Conservation (phyloP, 768 basidiomycete genomes). For the Polyporus arcularius region DNA sequence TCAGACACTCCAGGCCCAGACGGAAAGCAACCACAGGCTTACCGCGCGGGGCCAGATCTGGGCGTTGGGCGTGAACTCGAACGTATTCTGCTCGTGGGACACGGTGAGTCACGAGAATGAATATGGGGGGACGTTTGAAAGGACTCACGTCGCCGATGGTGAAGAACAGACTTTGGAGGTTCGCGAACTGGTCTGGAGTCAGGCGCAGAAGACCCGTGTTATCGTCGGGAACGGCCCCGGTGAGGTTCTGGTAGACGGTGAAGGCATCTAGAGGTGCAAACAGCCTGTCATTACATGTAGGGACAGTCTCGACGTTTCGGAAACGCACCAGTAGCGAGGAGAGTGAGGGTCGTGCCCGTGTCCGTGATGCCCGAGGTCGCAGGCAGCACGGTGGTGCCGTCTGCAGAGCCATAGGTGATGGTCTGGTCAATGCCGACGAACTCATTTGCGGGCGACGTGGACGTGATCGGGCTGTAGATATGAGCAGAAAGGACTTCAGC, state of each 20-base stretch:
- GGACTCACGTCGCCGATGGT: slow-evolving; percentile 17
- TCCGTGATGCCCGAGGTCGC: slow-evolving; percentile 30
- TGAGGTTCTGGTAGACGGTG: slow-evolving; percentile 24
- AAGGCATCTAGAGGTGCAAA: slow-evolving; percentile 23
- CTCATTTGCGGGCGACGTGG: slow-evolving; percentile 31
- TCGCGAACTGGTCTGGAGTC: slow-evolving; percentile 23
- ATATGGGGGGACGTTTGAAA: background rate
- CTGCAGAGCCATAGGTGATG: slow-evolving; percentile 27
- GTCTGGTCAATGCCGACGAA: slow-evolving; percentile 40
- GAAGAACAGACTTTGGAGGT: slow-evolving; percentile 26
- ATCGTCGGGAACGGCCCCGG: slow-evolving; percentile 14
- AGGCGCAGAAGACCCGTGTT: slow-evolving; percentile 22
- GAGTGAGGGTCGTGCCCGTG: slow-evolving; percentile 28
- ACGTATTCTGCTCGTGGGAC: slow-evolving; percentile 39
- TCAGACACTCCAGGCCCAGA: background rate
- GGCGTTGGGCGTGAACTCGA: slow-evolving; percentile 60
- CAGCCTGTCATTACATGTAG: too few relatives aligned
- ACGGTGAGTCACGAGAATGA: background rate
- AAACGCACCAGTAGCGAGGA: slow-evolving; percentile 17
- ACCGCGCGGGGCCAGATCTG: slow-evolving; percentile 62
- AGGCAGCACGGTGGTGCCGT: slow-evolving; percentile 13
- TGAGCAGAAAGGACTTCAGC: background rate
- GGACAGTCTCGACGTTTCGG: too few relatives aligned
- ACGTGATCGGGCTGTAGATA: slow-evolving; percentile 30
- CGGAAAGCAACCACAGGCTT: background rate